Base-by-base conservation (phyloP, 192 early-diverging fungal species). In the Funneliformis geosporum region DNA sequence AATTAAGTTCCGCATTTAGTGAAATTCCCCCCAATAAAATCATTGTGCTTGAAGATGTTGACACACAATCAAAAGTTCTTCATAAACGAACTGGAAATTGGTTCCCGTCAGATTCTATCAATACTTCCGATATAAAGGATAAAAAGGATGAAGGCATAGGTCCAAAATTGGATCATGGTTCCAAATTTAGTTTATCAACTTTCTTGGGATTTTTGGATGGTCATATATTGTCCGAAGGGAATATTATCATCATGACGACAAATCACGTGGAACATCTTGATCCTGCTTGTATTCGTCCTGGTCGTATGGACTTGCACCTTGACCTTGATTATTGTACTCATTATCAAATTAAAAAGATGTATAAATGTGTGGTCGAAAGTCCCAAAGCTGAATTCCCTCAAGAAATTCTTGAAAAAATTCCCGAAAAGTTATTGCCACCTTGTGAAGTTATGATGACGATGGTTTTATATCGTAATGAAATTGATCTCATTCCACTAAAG, bases 221-320 rank as follows among this genome's bases (percentile, higher is more conserved):
- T 21, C 86, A 92, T 79, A 90, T 86, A 55, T 60, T 91, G 16
- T 75, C 79, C 28, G 84, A 88, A 65, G 82, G 89, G 25, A 87
- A 86, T 28, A 82, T 91, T n/a, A 84, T 92, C 64, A 88, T 92
- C 74, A 91, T 92, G 89, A 92, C 90, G 5, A 85, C 90, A 3
- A 92, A 92, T 81, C 90, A 92, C 73, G 79, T 87, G 16, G 90
- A 91, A 68, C 64, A 84, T 27, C 76, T 92, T 28, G 90, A 92
- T 79, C 88, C 90, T n/a, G 90, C 90, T 11, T 80, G 90, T 9
- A 14, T 72, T 21, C 82, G 90, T 25, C 87, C 90, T 18, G 90
- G 90, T 66, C 86, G 90, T 27, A 91, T 92, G 82, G 90, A 92
- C 76, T 33, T 91, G n/a, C 88, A 89, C 77, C 76, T 92, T 12